Evolutionary conservation across 2,329 filamentous ascomycete species (phyloP), one percentile per base, ranked within the genome.

Genomic region (Cyphellophora attinorum): DNA sequence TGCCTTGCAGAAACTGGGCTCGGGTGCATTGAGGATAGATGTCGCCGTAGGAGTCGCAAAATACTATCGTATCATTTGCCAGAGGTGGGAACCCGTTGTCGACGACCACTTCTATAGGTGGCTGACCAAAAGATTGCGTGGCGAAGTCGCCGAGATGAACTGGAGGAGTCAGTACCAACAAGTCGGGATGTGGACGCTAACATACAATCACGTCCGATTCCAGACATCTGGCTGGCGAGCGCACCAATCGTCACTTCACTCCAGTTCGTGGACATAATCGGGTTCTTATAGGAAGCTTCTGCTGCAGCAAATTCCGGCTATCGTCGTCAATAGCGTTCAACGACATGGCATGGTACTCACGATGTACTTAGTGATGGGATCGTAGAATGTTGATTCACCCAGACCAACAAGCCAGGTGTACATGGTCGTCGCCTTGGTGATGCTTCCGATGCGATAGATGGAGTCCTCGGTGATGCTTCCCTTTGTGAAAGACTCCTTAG

Each of bases 141-240:
- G n/a, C n/a, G n/a, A n/a, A n/a, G n/a, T n/a, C n/a, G n/a, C n/a
- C n/a, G n/a, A n/a, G n/a, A n/a, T n/a, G n/a, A n/a, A n/a, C n/a
- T 18, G 6, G 18, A n/a, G n/a, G n/a, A n/a, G n/a, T n/a, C n/a
- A n/a, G 49, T 50, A 6, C 51, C 35, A 14, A n/a, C n/a, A n/a
- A n/a, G n/a, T n/a, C n/a, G n/a, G n/a, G n/a, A n/a, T n/a, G n/a
- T n/a, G n/a, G n/a, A n/a, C n/a, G n/a, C n/a, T n/a, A n/a, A 46
- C 57, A 41, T 29, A 61, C 59, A 56, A 6, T 34, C 31, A 28
- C 12, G n/a, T 19, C 50, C 44, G 25, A 70, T 49, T 0, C 67
- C 68, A 11, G 59, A 58, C 10, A 69, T 52, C 27, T 70, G 67
- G 2, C 55, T 59, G 2, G 64, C 61, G 5, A 71, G 47, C n/a